Conservation (phyloP, 805 yeast genomes). For the Tetrapisispora phaffii region DNA sequence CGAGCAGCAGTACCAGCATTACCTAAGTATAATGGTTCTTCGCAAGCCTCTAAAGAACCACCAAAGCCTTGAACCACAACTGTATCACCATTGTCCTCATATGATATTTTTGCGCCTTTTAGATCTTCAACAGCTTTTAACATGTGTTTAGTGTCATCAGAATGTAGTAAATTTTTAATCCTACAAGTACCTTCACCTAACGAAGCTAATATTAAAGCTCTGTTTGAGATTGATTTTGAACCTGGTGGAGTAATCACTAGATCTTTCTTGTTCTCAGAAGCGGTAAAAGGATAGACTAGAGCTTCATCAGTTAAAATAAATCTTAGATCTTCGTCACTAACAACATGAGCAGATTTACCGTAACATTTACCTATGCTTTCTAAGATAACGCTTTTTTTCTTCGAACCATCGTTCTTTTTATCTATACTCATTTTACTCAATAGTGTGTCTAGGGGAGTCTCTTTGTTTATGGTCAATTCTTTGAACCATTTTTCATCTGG, state of each 20-base stretch:
- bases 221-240: constrained; percentile 90
- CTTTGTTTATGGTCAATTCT: constrained; percentile 57
- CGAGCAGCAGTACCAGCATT: constrained; percentile 98
- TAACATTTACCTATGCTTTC: constrained; percentile 81
- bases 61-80: constrained; percentile 78
- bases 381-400: constrained; percentile 76
- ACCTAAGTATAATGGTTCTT: constrained; percentile 72
- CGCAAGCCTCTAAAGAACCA: constrained; percentile 52
- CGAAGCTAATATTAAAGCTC: constrained; percentile 90
- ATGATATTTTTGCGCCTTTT: constrained; percentile 69
- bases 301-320: constrained; percentile 78
- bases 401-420: constrained; percentile 90
- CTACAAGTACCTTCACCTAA: constrained; percentile 77
- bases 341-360: constrained; percentile 79
- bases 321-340: constrained; percentile 69
- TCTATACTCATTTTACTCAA: constrained; percentile 87
- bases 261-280: constrained; percentile 20
- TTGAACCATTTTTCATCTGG: constrained; percentile 62
- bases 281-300: constrained; percentile 48
- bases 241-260: constrained; percentile 77
- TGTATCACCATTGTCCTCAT: constrained; percentile 88
- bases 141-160: constrained; percentile 96
- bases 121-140: constrained; percentile 70
- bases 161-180: constrained; percentile 78
- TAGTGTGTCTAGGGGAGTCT: constrained; percentile 66